Base-by-base conservation (phyloP, 1,139 yeast genomes). In the Casaregolazyma suthepensis region DNA sequence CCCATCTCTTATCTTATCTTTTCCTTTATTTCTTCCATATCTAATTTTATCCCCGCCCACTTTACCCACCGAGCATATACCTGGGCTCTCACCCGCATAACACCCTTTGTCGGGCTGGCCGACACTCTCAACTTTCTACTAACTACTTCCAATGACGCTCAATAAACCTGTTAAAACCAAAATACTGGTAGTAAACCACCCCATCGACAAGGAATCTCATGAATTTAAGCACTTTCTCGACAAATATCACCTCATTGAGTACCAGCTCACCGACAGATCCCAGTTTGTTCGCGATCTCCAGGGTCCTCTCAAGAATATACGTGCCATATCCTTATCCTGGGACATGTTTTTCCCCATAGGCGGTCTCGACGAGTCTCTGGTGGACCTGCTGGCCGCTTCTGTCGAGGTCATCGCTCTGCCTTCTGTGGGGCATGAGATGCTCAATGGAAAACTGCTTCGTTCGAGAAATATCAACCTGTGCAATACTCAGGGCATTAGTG, bases 381-480 rank as follows among this genome's bases (percentile, higher is more conserved):
- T 84, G 49, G 80, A 72, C 1, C 66, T 72, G 22, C 73, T 80
- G 12, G 94, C 95, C 0, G 35, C 63, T 1, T 60, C 72, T 3
- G 69, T 87, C 56, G 79, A 79, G 63, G 74, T 85, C 7, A 73
- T 87, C 46, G 75, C 87, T 0, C 74, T 83, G 43, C 83, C 88
- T 50, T 79, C 89, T 53, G 91, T 87, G 2, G 96, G 96, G 0
- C 76, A 74, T 60, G 89, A 86, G 59, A 76, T 75, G 26, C 79
- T 78, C 57, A 87, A 85, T 65, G 76, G 76, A 3, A 71, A 65
- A 10, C 66, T 63, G 18, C 58, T 81, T 22, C 65, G 66, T 37
- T 68, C 71, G 23, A 73, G 72, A 51, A 77, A 77, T n/a, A 78
- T 87, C 42, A 63, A 71, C 4, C 72, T 87, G 54, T 81, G 87